Evolutionary conservation across 306 rosid species (phyloP).

Genomic region (Citrullus mucosospermus): DNA sequence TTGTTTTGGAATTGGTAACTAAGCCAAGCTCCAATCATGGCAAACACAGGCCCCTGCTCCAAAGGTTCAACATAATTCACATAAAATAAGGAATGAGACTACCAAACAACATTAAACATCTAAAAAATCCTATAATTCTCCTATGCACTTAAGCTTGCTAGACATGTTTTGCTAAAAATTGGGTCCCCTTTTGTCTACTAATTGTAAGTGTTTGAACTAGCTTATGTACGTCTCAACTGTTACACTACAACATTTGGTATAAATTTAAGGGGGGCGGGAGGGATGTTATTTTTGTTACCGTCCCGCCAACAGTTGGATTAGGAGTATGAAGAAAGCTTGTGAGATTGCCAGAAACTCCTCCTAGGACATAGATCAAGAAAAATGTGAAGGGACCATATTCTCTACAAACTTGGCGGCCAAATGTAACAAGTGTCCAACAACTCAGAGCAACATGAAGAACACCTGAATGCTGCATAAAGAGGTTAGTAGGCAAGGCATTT

Average conservation of each 20-base stretch:
- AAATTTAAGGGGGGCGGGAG: no score
- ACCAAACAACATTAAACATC: background rate
- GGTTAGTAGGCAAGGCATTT: background rate
- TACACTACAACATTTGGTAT: no score
- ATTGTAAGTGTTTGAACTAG: background rate
- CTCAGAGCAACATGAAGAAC: slow-evolving; percentile 50
- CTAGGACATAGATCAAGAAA: slow-evolving; percentile 66
- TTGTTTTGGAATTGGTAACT: slow-evolving; percentile 58
- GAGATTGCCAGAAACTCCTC: slow-evolving; percentile 84
- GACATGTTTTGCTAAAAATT: no score
- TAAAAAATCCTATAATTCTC: no score
- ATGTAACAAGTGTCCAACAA: slow-evolving; percentile 48
- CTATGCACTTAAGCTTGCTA: no score
- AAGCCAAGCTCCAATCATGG: slow-evolving; percentile 92
- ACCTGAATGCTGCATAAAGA: slow-evolving; percentile 67
- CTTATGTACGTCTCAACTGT: no score
- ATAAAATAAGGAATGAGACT: background rate
- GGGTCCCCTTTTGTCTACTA: background rate
- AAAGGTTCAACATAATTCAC: background rate
- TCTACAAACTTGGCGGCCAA: slow-evolving; percentile 78
- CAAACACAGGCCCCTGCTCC: slow-evolving; percentile 78
- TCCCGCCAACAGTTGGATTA: slow-evolving; percentile 77
- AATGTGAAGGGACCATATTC: slow-evolving; percentile 73
- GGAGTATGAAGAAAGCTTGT: slow-evolving; percentile 78
- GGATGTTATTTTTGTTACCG: slow-evolving; percentile 25